Evolutionary conservation across 169 alveolate species (phyloP), one percentile per base, ranked within the genome.

Genomic region (Babesia caballi): DNA sequence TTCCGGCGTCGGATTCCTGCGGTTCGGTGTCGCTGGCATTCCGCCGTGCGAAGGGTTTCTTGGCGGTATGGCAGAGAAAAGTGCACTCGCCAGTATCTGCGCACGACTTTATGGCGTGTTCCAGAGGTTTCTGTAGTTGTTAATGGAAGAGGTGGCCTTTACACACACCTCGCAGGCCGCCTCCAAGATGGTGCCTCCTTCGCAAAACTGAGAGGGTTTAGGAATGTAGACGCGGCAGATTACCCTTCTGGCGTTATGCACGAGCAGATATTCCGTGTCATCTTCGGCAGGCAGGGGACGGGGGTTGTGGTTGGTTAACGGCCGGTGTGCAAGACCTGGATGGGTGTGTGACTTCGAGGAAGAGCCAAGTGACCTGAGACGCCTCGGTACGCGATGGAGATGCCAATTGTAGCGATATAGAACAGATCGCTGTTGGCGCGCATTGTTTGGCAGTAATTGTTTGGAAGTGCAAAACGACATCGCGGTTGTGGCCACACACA

Each of bases 211-310:
- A 30, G 36, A 12, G 15, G 17, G 15, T 14, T 28, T 67, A 7
- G 11, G 6, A 3, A 36, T 2, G 30, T 3, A 19, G 4, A 1
- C 15, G 15, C 19, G 4, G 15, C 8, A 65, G 38, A 17, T 36
- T 53, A 75, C 85, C 63, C 80, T 65, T 61, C 85, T 63, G 9
- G 77, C 69, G 46, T 75, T 66, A n/a, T 53, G 72, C 9, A 75
- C 66, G 7, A 75, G 71, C 40, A 75, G 61, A 46, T 75, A 75
- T 21, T 75, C 85, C 0, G 33, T 15, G 30, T 30, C 11, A 9
- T 73, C 71, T 36, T 46, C 60, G 4, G 14, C 23, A 2, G 21
- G 32, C 36, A 30, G 38, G 7, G 14, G 19, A 8, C 19, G 9
- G 8, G 35, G 2, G 4, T 21, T 19, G 36, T 52, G 8, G 2